Base-by-base conservation (phyloP, 331 rosid species). In the Prunus yedoensis region DNA sequence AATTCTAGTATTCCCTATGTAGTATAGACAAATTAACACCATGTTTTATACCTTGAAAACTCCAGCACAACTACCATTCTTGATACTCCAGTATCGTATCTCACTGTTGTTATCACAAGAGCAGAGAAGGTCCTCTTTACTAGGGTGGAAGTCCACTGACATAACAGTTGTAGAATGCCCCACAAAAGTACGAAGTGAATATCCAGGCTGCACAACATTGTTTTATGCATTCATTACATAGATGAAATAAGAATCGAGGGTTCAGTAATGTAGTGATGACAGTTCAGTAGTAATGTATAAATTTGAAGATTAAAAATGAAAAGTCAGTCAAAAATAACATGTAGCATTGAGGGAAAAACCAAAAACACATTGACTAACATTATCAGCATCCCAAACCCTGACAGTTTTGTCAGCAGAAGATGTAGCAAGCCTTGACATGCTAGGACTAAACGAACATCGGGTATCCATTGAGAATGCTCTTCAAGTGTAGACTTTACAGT, bases 91-190 rank as follows among this genome's bases (percentile, higher is more conserved):
- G 79, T 85, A 91, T 83, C 91, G 85, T 63, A 91, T 89, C 89
- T 91, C 97, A 75, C 68, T 84, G 65, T 77, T 79, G 68, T 70
- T 74, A 82, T 91, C 96, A 78, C 90, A 88, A 35, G 97, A 88
- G 81, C 86, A 93, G 77, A 93, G 79, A 83, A 93, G 88, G 83
- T 90, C 96, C 10, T 85, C 87, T 63, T 88, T 81, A 73, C 71
- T 81, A 18, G 96, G 98, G 80, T 89, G 97, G 79, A 93, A 93
- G 80, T 93, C 97, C 82, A 93, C 80, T 75, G 98, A 91, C 79
- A 54, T 51, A 59, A 91, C 97, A 73, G 86, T 69, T 50, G 87
- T 46, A 57, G 90, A 72, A 81, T 89, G 96, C 28, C 98, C 97
- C 16, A 70, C 80, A 82, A 93, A 89, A 52, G 88, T 91, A 66